A percentile compares a stretch with the other conserved stretches of the same genome.
Evolutionary conservation across 371 early-diverging fungal species (phyloP).

Genomic region (Mortierella sp.): DNA sequence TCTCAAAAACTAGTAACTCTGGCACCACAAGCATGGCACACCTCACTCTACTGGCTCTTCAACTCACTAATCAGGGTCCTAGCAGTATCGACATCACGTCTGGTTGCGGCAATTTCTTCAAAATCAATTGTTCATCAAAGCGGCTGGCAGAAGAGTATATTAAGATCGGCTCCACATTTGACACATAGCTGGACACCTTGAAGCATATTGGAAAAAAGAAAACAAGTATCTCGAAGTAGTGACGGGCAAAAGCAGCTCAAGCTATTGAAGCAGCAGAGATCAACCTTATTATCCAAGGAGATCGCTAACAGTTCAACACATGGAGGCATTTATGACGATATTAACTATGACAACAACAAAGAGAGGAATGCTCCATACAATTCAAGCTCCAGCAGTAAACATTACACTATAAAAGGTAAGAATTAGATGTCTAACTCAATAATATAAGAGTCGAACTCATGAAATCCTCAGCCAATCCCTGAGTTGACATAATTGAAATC

Average conservation of each 20-base stretch:
- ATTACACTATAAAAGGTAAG: no score
- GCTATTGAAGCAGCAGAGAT: constrained; percentile 16
- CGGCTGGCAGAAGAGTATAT: constrained; percentile 36
- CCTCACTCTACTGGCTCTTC: constrained; percentile 8
- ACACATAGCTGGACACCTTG: constrained; percentile 20
- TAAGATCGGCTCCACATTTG: constrained; percentile 26
- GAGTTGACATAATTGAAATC: no score
- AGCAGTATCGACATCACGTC: constrained; percentile 18
- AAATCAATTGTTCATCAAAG: constrained; percentile 25
- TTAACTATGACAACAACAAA: constrained; percentile 11
- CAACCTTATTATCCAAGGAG: constrained; percentile 13
- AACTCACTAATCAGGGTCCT: constrained; percentile 11
- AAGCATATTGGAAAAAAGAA: constrained; percentile 17
- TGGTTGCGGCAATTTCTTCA: constrained; percentile 31
- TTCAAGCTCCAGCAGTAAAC: no score
- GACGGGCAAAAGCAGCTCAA: constrained; percentile 18
- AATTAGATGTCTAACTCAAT: no score
- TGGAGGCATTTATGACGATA: constrained; percentile 18
- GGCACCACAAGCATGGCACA: constrained; percentile 12
- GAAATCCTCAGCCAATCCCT: no score
- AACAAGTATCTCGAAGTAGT: constrained; percentile 5
- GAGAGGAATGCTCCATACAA: no score
- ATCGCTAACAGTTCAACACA: constrained; percentile 25
- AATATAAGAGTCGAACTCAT: no score
- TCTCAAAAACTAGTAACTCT: neutral